Base-by-base conservation (phyloP, 1,284 basidiomycete species). In the Ceratobasidium sp. region DNA sequence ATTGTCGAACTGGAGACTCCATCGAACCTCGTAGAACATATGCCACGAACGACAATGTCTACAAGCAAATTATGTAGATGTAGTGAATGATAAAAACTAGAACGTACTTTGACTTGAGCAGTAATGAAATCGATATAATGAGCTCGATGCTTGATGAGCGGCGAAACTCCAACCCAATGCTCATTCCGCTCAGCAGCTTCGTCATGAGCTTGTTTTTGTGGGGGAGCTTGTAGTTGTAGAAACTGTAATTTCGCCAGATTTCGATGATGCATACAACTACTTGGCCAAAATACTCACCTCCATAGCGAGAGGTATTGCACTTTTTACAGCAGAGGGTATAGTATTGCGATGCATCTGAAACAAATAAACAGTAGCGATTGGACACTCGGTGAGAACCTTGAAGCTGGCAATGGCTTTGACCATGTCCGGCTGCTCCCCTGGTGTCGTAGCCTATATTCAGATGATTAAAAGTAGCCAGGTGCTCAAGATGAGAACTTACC, bases 341-440 rank as follows among this genome's bases (percentile, higher is more conserved):
- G 89, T 79, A 46, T 86, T 84, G 74, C 92, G 91, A 73, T 89
- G 86, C 38, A 88, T 88, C 81, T 98, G 96, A 74, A 94, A 90
- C 80, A 98, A 92, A 51, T 96, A 88, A 49, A 97, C 94, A 76
- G 98, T 89, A 21, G 95, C 90, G 82, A 97, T 92, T 7, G 94
- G 94, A 83, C 97, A 92, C 81, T 99, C 97, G 6, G 93, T 91
- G 28, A 98, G 83, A 14, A 98, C 92, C 81, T 98, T 98, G 85
- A 98, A 97, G 79, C 95, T 96, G 70, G 88, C 88, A 69, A 90
- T 87, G 56, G 88, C 88, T n/a, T 87, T 87, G 36, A 91, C 82
- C 44, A 89, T 82, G 23, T 69, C 61, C 25, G 71, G 71, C 30
- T 72, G 71, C 21, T 60, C 69, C 14, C 56, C 61, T 44, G 72